phyloP scores from a whole-genome alignment of 1,139 yeast species.

The Nadsonia starkeyi-henricii region DNA sequence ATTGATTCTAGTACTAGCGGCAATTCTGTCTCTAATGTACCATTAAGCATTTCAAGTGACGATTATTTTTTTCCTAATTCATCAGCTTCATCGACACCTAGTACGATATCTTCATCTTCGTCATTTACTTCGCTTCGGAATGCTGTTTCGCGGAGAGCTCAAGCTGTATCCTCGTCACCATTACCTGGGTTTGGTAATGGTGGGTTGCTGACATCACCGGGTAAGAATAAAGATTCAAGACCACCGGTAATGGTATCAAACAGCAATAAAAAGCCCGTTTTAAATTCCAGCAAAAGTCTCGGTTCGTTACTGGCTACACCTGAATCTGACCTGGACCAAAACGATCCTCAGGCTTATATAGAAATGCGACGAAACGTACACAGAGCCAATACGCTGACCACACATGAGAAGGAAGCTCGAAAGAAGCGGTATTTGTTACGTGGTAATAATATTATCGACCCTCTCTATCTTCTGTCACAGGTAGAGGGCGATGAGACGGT shows the following conservation, averaged over 20 bases:
- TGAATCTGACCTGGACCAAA: not conserved
- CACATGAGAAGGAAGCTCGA: conserved; percentile 55
- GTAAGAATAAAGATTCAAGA: no score
- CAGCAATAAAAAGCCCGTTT: no score
- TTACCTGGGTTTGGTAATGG: no score
- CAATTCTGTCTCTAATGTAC: no score
- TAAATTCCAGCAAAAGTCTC: no score
- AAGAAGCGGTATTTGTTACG: conserved; percentile 57
- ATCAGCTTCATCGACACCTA: conserved; percentile 11
- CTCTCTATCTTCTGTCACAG: conserved; percentile 26
- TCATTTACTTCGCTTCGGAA: conserved; percentile 7
- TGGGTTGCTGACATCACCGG: no score
- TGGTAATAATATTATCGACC: conserved; percentile 51
- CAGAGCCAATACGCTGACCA: conserved; percentile 61
- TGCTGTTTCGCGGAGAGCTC: conserved; percentile 5
- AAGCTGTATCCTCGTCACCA: conserved; percentile 1
- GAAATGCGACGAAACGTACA: conserved; percentile 47
- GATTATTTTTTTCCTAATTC: conserved; percentile 8
- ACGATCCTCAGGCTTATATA: conserved; percentile 27
- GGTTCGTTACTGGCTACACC: no score
- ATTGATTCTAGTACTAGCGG: no score
- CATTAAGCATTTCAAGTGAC: no score
- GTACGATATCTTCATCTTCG: conserved; percentile 8
- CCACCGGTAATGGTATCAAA: no score
- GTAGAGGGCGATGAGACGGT: conserved; percentile 19